Conservation (phyloP, 345 rosid genomes). For the Populus nigra region DNA sequence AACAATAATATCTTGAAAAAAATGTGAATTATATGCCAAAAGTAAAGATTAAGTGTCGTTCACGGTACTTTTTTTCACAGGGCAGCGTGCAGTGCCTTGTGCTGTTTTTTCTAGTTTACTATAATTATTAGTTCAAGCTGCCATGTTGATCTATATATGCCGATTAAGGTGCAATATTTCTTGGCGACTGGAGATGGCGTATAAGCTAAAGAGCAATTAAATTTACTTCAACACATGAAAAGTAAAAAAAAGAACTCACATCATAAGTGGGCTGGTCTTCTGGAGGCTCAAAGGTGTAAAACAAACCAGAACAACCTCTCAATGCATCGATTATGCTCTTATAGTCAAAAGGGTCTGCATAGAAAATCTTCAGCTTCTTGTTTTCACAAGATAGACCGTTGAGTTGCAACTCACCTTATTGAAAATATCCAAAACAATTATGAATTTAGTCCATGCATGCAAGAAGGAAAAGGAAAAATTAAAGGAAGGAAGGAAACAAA, state of each 20-base stretch:
- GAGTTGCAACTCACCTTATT: conserved; percentile 26
- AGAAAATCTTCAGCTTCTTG: conserved; percentile 45
- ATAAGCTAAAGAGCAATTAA: background rate
- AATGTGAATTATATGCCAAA: background rate
- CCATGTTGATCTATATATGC: background rate
- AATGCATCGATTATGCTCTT: conserved; percentile 52
- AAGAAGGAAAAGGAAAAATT: background rate
- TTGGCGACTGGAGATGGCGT: background rate
- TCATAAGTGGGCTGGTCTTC: conserved; percentile 46
- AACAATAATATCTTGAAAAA: too few relatives aligned
- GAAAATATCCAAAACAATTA: background rate
- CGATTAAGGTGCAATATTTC: background rate
- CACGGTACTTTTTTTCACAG: background rate
- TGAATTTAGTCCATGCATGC: background rate
- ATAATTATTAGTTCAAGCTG: too few relatives aligned
- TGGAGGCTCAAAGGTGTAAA: conserved; percentile 55
- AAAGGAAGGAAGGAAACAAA: background rate
- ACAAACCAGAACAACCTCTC: conserved; percentile 55
- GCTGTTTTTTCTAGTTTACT: too few relatives aligned
- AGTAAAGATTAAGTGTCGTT: too few relatives aligned
- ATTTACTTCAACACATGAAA: background rate
- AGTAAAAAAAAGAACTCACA: conserved; percentile 25
- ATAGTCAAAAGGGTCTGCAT: conserved; percentile 57
- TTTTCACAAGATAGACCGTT: conserved; percentile 15
- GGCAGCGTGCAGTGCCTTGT: too few relatives aligned